A percentile compares a stretch with the other conserved stretches of the same genome.
Evolutionary conservation across 2,329 filamentous ascomycete species (phyloP).

Genomic region (Aschersonia sp.): DNA sequence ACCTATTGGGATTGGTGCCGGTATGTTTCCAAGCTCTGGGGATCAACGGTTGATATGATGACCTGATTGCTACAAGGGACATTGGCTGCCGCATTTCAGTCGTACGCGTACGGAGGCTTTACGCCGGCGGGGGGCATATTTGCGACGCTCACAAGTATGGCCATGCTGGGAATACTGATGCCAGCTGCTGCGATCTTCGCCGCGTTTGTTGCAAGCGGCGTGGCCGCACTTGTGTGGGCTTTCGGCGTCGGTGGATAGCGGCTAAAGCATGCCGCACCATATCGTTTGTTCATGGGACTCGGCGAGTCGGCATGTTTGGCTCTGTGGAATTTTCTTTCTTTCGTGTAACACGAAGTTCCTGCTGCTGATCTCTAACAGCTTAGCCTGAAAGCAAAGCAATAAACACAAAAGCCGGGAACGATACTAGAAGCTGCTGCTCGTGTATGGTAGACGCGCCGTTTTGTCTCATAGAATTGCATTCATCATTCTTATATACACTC

Average conservation of each 20-base stretch:
- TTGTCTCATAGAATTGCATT: no score
- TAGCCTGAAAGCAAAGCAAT: no score
- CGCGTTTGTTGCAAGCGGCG: neutral
- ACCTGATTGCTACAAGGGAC: neutral
- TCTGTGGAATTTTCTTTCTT: no score
- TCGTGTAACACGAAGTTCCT: no score
- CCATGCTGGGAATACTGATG: constrained; percentile 4
- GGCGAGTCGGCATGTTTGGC: no score
- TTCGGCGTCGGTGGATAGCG: neutral
- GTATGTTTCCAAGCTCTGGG: neutral
- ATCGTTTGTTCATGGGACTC: no score
- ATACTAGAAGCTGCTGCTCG: no score
- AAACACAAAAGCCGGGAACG: no score
- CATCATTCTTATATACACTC: no score
- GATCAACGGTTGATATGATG: neutral
- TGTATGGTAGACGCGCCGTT: no score
- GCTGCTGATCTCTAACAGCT: no score
- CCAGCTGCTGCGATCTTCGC: constrained; percentile 1
- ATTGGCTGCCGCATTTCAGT: constrained; percentile 1
- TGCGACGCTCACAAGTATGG: constrained; percentile 1
- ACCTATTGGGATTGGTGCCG: neutral
- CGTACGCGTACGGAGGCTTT: constrained; percentile 1
- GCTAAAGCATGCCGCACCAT: no score
- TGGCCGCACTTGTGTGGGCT: neutral
- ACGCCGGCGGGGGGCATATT: constrained; percentile 1